Evolutionary conservation across 164 flowering plant species (phyloP).

Genomic region (Kalanchoe fedtschenkoi): DNA sequence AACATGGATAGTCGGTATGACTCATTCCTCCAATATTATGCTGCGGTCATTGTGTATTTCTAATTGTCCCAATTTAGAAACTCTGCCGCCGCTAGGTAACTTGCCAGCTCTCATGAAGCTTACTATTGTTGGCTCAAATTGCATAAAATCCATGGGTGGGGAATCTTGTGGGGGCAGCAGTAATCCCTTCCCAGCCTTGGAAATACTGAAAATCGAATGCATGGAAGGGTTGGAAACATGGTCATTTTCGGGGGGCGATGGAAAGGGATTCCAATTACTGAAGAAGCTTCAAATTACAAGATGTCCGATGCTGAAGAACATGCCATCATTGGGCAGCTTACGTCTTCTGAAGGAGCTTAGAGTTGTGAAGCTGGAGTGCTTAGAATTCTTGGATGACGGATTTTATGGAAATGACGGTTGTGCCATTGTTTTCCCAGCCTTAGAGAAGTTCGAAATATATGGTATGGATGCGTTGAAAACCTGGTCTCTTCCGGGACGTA

Average conservation of each 20-base stretch:
- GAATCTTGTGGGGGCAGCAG: constrained; percentile 14
- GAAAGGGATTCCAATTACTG: too few relatives aligned
- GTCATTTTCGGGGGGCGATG: too few relatives aligned
- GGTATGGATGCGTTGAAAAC: too few relatives aligned
- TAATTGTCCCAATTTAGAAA: constrained; percentile 6
- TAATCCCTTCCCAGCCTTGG: constrained; percentile 13
- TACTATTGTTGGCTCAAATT: neutral
- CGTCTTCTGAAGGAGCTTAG: too few relatives aligned
- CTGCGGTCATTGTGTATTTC: neutral
- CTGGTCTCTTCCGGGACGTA: neutral
- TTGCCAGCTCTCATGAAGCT: constrained; percentile 12
- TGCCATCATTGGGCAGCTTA: too few relatives aligned
- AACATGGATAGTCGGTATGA: constrained; percentile 12
- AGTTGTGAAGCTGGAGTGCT: too few relatives aligned
- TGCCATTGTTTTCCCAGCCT: too few relatives aligned
- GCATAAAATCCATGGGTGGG: constrained; percentile 11
- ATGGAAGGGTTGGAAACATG: neutral
- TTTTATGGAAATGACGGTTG: too few relatives aligned
- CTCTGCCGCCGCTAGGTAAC: constrained; percentile 13
- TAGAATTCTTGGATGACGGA: too few relatives aligned
- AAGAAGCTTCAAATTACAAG: too few relatives aligned
- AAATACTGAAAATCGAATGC: neutral
- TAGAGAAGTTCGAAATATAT: too few relatives aligned
- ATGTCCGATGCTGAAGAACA: too few relatives aligned
- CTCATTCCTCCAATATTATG: neutral